Percentiles rank a stretch among this genome's conserved stretches.
These are phyloP conservation scores for Phytophthora rubi DNA, from an alignment of 352 stramenopile species.

Conservation along the genomic window DNA sequence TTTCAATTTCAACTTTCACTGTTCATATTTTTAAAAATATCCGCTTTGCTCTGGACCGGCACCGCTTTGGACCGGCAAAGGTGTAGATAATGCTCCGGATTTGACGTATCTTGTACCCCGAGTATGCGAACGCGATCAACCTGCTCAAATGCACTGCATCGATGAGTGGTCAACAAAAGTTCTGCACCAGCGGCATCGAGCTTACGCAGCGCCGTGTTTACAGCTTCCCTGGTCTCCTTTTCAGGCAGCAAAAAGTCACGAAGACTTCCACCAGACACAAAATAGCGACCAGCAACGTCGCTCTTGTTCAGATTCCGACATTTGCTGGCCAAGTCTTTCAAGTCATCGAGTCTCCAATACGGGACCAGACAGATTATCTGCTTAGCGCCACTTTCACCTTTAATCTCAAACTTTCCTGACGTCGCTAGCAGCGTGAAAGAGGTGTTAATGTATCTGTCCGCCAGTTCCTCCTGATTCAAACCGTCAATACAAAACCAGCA, in stretches of 20 bases:
- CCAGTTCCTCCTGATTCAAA: neutral
- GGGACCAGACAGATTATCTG: conserved; percentile 13
- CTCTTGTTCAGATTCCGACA: neutral
- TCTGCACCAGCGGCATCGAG: neutral
- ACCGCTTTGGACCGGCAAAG: too few relatives aligned
- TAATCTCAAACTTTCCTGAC: conserved; percentile 2
- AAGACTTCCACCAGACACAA: conserved; percentile 20
- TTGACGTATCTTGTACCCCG: neutral
- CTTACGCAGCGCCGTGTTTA: neutral
- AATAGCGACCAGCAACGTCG: conserved; percentile 6
- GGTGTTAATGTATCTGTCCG: neutral
- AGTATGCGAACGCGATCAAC: neutral
- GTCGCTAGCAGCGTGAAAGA: conserved; percentile 13
- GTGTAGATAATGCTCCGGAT: conserved; percentile 7
- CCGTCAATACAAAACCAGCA: conserved; percentile 24
- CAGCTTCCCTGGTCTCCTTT: neutral
- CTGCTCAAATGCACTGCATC: neutral
- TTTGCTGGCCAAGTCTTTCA: conserved; percentile 2
- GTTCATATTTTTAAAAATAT: too few relatives aligned
- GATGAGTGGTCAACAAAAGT: neutral
- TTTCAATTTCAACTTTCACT: too few relatives aligned
- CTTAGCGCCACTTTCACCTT: neutral
- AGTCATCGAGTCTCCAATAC: conserved; percentile 8
- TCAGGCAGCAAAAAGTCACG: conserved; percentile 1
- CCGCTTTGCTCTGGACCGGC: too few relatives aligned